Percentiles rank a stretch among this genome's conserved stretches.
Evolutionary conservation across 441 rosid genomes (phyloP).

Genomic region (Dalechampia spathulata): DNA sequence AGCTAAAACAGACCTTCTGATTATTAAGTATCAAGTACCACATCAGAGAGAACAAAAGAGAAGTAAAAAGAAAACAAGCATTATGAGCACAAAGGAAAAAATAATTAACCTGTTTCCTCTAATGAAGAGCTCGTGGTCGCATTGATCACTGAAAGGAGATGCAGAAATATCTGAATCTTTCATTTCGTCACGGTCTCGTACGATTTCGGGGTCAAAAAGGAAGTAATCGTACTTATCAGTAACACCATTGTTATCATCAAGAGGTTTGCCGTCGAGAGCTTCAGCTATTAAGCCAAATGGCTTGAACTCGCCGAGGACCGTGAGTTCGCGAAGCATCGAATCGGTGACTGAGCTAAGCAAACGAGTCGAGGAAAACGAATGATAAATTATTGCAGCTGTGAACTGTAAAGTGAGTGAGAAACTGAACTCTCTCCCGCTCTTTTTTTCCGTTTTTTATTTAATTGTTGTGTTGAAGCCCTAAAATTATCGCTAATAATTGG

Average conservation of each 20-base stretch:
- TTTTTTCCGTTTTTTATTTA: not conserved
- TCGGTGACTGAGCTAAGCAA: conserved; percentile 2
- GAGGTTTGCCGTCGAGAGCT: conserved; percentile 69
- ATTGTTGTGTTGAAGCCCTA: not conserved
- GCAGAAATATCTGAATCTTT: conserved; percentile 29
- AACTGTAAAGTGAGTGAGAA: not conserved
- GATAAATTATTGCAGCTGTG: too few relatives aligned
- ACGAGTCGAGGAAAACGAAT: not conserved
- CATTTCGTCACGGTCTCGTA: conserved; percentile 38
- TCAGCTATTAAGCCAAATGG: conserved; percentile 88
- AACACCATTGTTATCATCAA: conserved; percentile 12
- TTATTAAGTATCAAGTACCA: too few relatives aligned
- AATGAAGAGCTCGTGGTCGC: conserved; percentile 87
- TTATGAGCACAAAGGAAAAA: too few relatives aligned
- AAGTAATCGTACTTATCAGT: conserved; percentile 65
- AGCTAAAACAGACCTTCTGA: too few relatives aligned
- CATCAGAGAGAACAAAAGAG: too few relatives aligned
- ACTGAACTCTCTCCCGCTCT: conserved; percentile 15
- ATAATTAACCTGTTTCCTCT: conserved; percentile 51
- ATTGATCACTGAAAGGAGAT: conserved; percentile 28
- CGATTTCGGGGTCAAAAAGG: conserved; percentile 63
- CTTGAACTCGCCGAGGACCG: conserved; percentile 91
- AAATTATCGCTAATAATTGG: not conserved
- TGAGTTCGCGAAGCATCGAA: conserved; percentile 46
- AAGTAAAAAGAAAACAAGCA: too few relatives aligned